These are phyloP conservation scores for Pistacia vera DNA, from an alignment of 345 rosid genomes.

Conservation along the genomic window DNA sequence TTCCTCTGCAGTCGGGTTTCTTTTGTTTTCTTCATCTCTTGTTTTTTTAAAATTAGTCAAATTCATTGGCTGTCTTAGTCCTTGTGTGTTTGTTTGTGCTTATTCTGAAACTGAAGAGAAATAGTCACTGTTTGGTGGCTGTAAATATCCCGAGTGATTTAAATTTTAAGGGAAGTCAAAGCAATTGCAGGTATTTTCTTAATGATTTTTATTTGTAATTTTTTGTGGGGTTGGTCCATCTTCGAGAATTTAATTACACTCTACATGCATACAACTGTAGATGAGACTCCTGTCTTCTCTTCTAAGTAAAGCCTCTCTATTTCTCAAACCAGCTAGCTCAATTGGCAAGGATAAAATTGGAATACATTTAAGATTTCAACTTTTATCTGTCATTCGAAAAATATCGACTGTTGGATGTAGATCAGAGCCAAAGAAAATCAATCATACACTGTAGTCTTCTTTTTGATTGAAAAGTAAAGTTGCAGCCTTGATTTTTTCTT, in stretches of 20 bases:
- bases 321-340: constrained; percentile 17
- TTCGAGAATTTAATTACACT: constrained; percentile 48
- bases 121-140: constrained; percentile 20
- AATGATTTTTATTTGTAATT: constrained; percentile 16
- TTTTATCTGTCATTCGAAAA: constrained; percentile 14
- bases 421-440: constrained; percentile 15
- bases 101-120: background rate
- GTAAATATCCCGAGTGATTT: constrained; percentile 20
- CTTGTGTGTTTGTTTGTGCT: constrained; percentile 9
- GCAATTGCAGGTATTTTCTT: constrained; percentile 26
- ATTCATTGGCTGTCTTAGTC: constrained; percentile 14
- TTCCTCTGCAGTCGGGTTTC: background rate
- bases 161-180: constrained; percentile 31
- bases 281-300: constrained; percentile 80
- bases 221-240: constrained; percentile 49
- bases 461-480: constrained; percentile 37
- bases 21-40: background rate
- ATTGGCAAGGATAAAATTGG: constrained; percentile 36
- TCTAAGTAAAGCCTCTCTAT: constrained; percentile 62
- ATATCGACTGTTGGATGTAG: constrained; percentile 18
- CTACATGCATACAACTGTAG: constrained; percentile 52
- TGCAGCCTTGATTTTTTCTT: constrained; percentile 16
- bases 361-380: constrained; percentile 28
- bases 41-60: background rate
- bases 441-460: constrained; percentile 14